Conservation (phyloP, 257 asterid genomes). For the Solanum chmielewskii region DNA sequence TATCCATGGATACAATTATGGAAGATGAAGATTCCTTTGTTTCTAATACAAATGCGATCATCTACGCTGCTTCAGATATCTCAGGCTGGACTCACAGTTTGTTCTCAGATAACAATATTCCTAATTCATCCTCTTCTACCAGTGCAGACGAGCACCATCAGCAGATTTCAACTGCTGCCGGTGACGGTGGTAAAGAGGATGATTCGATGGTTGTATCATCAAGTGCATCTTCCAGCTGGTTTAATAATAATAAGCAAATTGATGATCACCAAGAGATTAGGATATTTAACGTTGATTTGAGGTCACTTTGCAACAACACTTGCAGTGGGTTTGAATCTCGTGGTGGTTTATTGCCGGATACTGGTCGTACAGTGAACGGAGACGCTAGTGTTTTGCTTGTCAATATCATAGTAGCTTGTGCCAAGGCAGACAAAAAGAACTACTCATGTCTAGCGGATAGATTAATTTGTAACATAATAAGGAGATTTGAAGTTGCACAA, state of each 20-base stretch:
- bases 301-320: not conserved
- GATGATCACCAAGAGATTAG: not conserved
- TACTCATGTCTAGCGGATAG: no score
- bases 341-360: not conserved
- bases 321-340: not conserved
- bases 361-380: not conserved
- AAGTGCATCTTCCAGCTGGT: not conserved
- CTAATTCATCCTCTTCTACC: not conserved
- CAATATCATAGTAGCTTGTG: no score
- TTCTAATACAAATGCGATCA: not conserved
- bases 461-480: not conserved
- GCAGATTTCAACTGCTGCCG: not conserved
- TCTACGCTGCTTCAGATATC: not conserved
- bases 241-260: not conserved
- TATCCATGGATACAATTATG: not conserved
- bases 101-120: not conserved
- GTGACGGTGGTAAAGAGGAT: not conserved
- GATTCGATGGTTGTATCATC: not conserved
- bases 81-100: not conserved
- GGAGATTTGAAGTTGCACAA: no score
- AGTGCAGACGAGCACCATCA: not conserved
- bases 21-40: not conserved
- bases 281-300: not conserved
- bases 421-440: no score
- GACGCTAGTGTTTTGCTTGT: not conserved